Percentiles rank a stretch among this genome's conserved stretches.
Conservation (phyloP, 768 basidiomycete genomes). For the Leccinum imitatum region DNA sequence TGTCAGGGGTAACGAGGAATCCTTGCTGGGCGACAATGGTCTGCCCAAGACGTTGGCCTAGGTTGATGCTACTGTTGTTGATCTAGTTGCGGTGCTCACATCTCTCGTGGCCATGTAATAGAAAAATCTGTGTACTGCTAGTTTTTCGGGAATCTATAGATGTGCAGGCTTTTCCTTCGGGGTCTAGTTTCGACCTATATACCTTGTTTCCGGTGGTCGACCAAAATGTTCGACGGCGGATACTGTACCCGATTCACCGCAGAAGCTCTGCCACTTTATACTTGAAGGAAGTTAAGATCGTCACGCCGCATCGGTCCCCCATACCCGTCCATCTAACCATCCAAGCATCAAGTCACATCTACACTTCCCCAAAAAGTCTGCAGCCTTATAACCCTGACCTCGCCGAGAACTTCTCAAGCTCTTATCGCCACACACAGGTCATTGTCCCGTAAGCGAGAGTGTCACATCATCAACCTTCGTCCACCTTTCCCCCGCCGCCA, state of each 20-base stretch:
- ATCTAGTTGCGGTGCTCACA: neutral
- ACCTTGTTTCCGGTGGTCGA: neutral
- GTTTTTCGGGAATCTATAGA: conserved; percentile 4
- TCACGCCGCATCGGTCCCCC: neutral
- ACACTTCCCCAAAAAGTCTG: neutral
- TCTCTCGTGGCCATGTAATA: neutral
- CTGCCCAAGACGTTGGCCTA: conserved; percentile 58
- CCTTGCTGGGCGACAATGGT: conserved; percentile 67
- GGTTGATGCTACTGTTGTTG: neutral
- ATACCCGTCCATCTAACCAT: neutral
- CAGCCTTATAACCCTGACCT: neutral
- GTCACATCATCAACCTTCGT: neutral
- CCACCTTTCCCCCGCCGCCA: neutral
- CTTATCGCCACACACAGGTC: no score
- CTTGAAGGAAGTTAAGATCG: neutral
- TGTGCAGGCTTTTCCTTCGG: neutral
- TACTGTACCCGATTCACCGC: neutral
- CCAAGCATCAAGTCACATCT: neutral
- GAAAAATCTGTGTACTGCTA: conserved; percentile 8
- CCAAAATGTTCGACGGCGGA: neutral
- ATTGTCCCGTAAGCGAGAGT: no score
- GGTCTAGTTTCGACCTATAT: neutral
- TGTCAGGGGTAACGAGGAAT: conserved; percentile 58
- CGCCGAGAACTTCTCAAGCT: neutral
- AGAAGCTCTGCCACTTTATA: neutral